Percentiles rank a stretch among this genome's conserved stretches.
These are phyloP conservation scores for Umbellularia californica DNA, from an alignment of 164 flowering plant species.

Conservation along the genomic window DNA sequence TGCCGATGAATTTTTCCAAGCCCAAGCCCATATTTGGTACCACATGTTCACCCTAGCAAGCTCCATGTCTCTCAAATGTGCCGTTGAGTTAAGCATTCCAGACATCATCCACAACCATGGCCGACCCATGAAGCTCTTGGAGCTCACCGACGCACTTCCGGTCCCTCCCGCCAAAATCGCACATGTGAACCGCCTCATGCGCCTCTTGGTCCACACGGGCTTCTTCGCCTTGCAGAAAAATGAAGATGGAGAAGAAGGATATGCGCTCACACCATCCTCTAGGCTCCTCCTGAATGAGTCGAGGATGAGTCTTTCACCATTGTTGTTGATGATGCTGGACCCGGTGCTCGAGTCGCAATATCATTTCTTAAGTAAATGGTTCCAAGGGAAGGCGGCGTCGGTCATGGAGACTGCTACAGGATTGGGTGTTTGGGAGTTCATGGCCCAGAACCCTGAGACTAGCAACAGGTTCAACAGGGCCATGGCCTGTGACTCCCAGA, in stretches of 20 bases:
- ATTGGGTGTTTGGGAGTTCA: not conserved
- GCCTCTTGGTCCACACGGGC: conserved; percentile 6
- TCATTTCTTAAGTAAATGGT: not conserved
- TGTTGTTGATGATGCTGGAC: conserved; percentile 12
- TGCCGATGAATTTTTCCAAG: not conserved
- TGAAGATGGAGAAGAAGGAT: conserved; percentile 2
- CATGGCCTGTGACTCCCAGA: conserved; percentile 2
- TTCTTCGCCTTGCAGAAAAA: not conserved
- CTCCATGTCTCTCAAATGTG: conserved; percentile 6
- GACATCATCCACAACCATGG: conserved; percentile 10
- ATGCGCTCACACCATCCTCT: conserved; percentile 3
- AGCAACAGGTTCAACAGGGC: not conserved
- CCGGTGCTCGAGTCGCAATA: not conserved
- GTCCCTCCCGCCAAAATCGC: not conserved
- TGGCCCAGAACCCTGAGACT: not conserved
- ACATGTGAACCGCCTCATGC: not conserved
- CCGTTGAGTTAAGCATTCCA: conserved; percentile 1
- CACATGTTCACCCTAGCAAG: not conserved
- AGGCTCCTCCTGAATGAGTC: not conserved
- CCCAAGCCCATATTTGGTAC: conserved; percentile 1
- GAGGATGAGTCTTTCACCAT: not conserved
- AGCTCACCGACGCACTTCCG: not conserved
- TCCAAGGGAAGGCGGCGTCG: not conserved
- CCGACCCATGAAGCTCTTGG: conserved; percentile 2
- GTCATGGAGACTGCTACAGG: conserved; percentile 6